phyloP scores from a whole-genome alignment of 1,139 yeast genomes.

The Candida sp. region DNA sequence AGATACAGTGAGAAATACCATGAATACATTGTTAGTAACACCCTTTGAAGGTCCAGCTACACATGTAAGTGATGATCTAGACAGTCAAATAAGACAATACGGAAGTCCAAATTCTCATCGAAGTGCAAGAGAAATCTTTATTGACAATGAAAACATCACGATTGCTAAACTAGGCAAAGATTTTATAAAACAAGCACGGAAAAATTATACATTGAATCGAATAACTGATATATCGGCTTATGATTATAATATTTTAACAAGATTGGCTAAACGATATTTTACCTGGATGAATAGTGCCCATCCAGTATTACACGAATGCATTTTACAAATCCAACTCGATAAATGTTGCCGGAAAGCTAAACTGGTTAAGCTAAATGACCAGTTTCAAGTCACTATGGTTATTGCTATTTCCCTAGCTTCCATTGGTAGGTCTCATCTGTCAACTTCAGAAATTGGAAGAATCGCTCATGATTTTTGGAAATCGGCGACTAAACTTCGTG shows the following conservation, averaged over 20 bases:
- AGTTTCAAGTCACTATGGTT: conserved; percentile 9
- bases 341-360: conserved; percentile 5
- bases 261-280: conserved; percentile 8
- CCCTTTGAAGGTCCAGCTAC: conserved; percentile 6
- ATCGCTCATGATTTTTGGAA: conserved; percentile 10
- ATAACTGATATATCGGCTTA: conserved; percentile 9
- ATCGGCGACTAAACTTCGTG: conserved; percentile 6
- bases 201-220: conserved; percentile 6
- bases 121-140: conserved; percentile 7
- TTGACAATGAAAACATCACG: conserved; percentile 9
- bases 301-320: conserved; percentile 9
- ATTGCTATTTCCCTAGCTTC: conserved; percentile 10
- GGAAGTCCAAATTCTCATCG: conserved; percentile 1
- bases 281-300: conserved; percentile 11
- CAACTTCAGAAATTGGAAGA: conserved; percentile 9
- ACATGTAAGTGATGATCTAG: conserved; percentile 7
- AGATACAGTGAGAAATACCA: conserved; percentile 1
- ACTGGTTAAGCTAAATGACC: conserved; percentile 5
- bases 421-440: conserved; percentile 7
- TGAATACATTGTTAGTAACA: conserved; percentile 6
- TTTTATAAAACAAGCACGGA: conserved; percentile 9
- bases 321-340: conserved; percentile 7
- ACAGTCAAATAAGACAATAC: conserved; percentile 5
- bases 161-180: conserved; percentile 9
- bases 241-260: conserved; percentile 6